Percentiles rank a stretch among this genome's conserved stretches.
phyloP scores from a whole-genome alignment of 495 filamentous ascomycete species.

The Entonaema liquescens region DNA sequence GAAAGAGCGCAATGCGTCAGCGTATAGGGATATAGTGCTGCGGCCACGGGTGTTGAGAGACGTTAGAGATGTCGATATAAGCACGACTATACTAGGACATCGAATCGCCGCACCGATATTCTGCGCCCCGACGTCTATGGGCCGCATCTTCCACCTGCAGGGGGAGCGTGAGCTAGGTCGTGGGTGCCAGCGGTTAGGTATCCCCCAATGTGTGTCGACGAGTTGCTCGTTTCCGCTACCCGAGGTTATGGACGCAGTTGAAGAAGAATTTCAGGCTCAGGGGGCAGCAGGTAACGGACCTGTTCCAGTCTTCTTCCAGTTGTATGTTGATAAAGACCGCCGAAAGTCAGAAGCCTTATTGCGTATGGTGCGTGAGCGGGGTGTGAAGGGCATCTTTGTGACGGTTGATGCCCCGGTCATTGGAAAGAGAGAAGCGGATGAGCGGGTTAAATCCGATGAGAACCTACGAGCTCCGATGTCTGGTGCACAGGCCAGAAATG shows the following conservation, averaged over 20 bases:
- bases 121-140: constrained; percentile 79
- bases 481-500: constrained; percentile 65
- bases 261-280: constrained; percentile 11
- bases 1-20: constrained; percentile 56
- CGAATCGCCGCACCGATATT: constrained; percentile 70
- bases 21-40: constrained; percentile 73
- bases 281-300: neutral
- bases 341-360: constrained; percentile 72
- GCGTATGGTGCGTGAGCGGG: constrained; percentile 61
- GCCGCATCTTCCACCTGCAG: constrained; percentile 71
- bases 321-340: constrained; percentile 82
- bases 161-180: constrained; percentile 76
- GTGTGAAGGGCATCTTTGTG: constrained; percentile 71
- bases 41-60: constrained; percentile 78
- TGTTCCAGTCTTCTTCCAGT: constrained; percentile 74
- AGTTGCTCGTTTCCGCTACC: constrained; percentile 72
- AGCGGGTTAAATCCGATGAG: constrained; percentile 64
- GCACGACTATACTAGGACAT: constrained; percentile 69
- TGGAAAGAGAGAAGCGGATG: constrained; percentile 71
- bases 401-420: constrained; percentile 73
- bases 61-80: constrained; percentile 65
- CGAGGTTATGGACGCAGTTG: constrained; percentile 64
- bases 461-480: constrained; percentile 65
- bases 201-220: constrained; percentile 70
- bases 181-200: constrained; percentile 60